phyloP scores from a whole-genome alignment of 768 basidiomycete genomes.

The Cystoderma amianthinum region DNA sequence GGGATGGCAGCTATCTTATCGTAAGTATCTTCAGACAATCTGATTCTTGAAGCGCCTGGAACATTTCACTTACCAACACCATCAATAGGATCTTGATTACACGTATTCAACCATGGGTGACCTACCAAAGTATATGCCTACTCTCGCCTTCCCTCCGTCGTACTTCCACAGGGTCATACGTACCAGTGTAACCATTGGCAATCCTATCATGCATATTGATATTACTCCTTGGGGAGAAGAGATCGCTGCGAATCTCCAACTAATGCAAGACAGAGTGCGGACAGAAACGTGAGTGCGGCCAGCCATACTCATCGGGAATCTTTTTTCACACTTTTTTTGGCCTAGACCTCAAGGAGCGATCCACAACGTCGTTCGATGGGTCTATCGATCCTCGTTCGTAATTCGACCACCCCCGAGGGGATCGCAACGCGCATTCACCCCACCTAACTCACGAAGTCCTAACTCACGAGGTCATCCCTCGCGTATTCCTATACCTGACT shows the following conservation, averaged over 20 bases:
- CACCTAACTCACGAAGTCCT: constrained; percentile 16
- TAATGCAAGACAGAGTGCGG: constrained; percentile 69
- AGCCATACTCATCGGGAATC: constrained; percentile 5
- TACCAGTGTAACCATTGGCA: constrained; percentile 43
- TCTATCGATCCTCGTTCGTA: constrained; percentile 72
- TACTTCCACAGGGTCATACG: constrained; percentile 86
- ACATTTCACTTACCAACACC: constrained; percentile 7
- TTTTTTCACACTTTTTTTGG: constrained; percentile 2
- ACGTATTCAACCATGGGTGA: constrained; percentile 72
- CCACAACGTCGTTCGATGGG: constrained; percentile 83
- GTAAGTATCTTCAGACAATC: no score
- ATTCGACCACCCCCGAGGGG: constrained; percentile 42
- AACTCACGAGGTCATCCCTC: constrained; percentile 13
- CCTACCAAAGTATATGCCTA: constrained; percentile 73
- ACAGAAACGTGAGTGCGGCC: constrained; percentile 69
- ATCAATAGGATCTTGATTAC: constrained; percentile 72
- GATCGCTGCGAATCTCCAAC: constrained; percentile 64
- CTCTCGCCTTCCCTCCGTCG: constrained; percentile 77
- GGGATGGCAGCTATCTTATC: constrained; percentile 87
- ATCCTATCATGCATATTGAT: constrained; percentile 68
- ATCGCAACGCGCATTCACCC: constrained; percentile 21
- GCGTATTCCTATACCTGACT: constrained; percentile 49
- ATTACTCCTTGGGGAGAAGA: constrained; percentile 75
- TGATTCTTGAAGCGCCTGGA: constrained; percentile 6
- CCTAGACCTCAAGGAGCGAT: constrained; percentile 71